phyloP scores from a whole-genome alignment of 495 filamentous ascomycete species.

The Friedmanniomyces endolithicus region DNA sequence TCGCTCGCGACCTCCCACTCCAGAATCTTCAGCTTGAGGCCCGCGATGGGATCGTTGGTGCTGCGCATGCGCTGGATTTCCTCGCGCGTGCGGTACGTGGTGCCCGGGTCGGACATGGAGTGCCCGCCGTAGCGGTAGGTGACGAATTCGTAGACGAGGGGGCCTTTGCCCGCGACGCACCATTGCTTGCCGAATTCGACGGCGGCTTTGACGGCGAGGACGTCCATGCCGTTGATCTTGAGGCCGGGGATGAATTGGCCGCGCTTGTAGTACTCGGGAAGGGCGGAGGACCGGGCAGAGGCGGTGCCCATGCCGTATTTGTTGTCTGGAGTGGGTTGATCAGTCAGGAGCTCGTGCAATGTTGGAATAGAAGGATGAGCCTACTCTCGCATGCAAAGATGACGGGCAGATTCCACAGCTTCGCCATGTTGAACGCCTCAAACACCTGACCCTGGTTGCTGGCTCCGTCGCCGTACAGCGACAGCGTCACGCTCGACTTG shows the following conservation, averaged over 20 bases:
- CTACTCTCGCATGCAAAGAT: constrained; percentile 97
- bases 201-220: constrained; percentile 93
- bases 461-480: constrained; percentile 94
- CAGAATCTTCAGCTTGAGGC: constrained; percentile 92
- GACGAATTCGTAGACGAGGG: constrained; percentile 94
- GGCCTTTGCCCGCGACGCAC: constrained; percentile 67
- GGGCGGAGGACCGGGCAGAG: constrained; percentile 79
- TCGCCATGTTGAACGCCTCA: constrained; percentile 99
- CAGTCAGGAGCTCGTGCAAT: not conserved
- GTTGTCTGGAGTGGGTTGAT: constrained; percentile 56
- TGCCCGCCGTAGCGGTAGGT: constrained; percentile 98
- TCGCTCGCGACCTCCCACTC: constrained; percentile 87
- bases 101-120: constrained; percentile 98
- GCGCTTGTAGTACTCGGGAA: constrained; percentile 99
- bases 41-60: constrained; percentile 95
- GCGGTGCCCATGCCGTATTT: constrained; percentile 99
- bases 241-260: constrained; percentile 98
- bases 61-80: constrained; percentile 98
- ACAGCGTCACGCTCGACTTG: constrained; percentile 70
- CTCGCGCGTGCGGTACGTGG: constrained; percentile 96
- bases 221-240: constrained; percentile 99
- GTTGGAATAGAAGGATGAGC: not conserved
- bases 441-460: constrained; percentile 99
- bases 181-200: constrained; percentile 84
- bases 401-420: constrained; percentile 91